A percentile compares a stretch with the other conserved stretches of the same genome.
These are phyloP conservation scores for Cucurbita ficifolia DNA, from an alignment of 306 rosid genomes.

Conservation along the genomic window DNA sequence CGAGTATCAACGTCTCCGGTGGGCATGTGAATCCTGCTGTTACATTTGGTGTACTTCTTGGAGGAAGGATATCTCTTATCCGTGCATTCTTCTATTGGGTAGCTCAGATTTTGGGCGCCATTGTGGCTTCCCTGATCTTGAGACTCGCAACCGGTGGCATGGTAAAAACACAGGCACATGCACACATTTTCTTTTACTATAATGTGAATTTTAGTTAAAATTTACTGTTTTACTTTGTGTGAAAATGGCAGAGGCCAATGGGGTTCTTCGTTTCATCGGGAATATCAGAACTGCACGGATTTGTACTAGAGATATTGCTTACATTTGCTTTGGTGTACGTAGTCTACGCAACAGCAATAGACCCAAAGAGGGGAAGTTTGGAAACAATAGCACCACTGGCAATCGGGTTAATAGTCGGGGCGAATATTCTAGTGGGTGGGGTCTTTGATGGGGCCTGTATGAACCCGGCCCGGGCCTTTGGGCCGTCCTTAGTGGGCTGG, in stretches of 20 bases:
- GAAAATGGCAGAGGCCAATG: slow-evolving; percentile 41
- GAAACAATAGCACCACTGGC: slow-evolving; percentile 68
- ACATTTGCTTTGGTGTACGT: slow-evolving; percentile 75
- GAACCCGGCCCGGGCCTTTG: slow-evolving; percentile 94
- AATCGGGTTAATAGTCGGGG: slow-evolving; percentile 71
- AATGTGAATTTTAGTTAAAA: too few relatives aligned
- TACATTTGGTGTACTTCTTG: slow-evolving; percentile 73
- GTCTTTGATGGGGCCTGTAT: slow-evolving; percentile 89
- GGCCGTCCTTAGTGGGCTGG: slow-evolving; percentile 87
- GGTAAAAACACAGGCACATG: slow-evolving; percentile 21
- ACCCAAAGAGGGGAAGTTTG: slow-evolving; percentile 66
- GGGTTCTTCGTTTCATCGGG: slow-evolving; percentile 45
- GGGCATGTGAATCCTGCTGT: slow-evolving; percentile 92
- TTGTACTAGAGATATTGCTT: slow-evolving; percentile 55
- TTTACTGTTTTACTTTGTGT: too few relatives aligned
- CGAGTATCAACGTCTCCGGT: slow-evolving; percentile 69
- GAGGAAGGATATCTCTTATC: slow-evolving; percentile 72
- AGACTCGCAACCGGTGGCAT: slow-evolving; percentile 69
- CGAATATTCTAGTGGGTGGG: slow-evolving; percentile 72
- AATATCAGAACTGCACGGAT: slow-evolving; percentile 35
- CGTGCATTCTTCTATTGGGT: slow-evolving; percentile 70
- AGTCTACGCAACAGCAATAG: slow-evolving; percentile 72
- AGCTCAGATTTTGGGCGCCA: slow-evolving; percentile 74
- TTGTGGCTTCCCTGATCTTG: slow-evolving; percentile 63
- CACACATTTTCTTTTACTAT: background rate